Base-by-base conservation (phyloP, 2,329 filamentous ascomycete species). In the Claviceps capensis region DNA sequence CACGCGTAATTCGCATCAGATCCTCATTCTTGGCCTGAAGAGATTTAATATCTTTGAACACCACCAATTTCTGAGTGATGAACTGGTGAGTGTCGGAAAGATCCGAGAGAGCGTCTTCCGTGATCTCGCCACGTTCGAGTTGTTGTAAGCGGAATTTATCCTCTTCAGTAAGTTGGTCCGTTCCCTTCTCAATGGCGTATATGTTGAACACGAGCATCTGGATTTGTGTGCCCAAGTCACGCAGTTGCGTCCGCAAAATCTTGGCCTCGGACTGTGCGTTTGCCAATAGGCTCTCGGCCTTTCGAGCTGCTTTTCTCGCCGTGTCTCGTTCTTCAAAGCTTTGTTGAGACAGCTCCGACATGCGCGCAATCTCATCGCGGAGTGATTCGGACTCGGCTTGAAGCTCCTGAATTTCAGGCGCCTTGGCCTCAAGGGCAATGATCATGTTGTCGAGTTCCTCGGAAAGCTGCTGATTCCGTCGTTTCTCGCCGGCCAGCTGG, bases 171-270 rank as follows among this genome's bases (percentile, higher is more conserved):
- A 94, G 75, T 52, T 83, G 76, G 41, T 85, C 82, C 47, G 85
- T 69, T 23, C 90, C 91, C 65, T 87, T 85, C 61, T 95, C 86
- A 51, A 83, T 81, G 19, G 87, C 82, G 61, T 94, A 84, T 53
- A 89, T 77, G 66, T 95, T 91, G 67, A 94, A 86, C 4, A 96
- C 77, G 5, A 98, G 77, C 63, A 95, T 83, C 65, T 95, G 94
- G 57, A 96, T 81, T 66, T 98, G 90, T 1, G 86, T 83, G 60
- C 89, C 89, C 19, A 95, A 77, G 65, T 97, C 93, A 37, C 91
- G 85, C 8, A 97, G 74, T 64, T 96, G 89, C 57, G 89, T 86
- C 49, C 85, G 85, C 23, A 95, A 73, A 41, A 96, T 87, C 54
- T 86, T 83, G 36, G 79, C 76, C 67, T 97, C 89, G 1, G 79